Evolutionary conservation across 2,329 filamentous ascomycete species (phyloP), one percentile per base, ranked within the genome.

Genomic region (Pseudogymnoascus sp.): DNA sequence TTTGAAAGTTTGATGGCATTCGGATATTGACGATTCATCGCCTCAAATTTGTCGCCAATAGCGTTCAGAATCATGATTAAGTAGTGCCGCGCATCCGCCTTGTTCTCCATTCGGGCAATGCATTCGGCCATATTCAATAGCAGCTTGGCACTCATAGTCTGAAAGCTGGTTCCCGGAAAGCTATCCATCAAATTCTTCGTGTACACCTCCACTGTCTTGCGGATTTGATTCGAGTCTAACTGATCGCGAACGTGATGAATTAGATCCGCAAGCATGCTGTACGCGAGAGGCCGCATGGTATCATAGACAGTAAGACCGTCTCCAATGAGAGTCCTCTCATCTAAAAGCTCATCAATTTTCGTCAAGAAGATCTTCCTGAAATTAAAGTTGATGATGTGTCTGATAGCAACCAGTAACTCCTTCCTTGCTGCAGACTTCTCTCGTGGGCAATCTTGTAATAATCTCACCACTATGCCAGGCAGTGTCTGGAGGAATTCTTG

Each of bases 371-470:
- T 96, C 72, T 92, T 93, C 63, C 94, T 82, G 70, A 97, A 97
- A 73, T 97, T 97, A 77, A 97, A 97, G 76, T 97, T 99, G 75
- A 99, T 97, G 69, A 99, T 97, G 72, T 99, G 95, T 21, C 95
- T 85, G 64, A 99, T 97, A 0, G 94, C 95, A 61, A 99, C 94
- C 47, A 99, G 79, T 18, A 99, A 80, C 75, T 99, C 94, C 74
- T 99, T 99, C 16, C 95, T 84, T 1, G 93, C 91, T 2, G 89
- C 89, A 0, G 93, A 97, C 72, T 96, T 96, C 76, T 97, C 94
- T 60, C 93, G 82, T 0, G 94, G 94, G 65, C 94, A 97, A 72
- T 99, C 94, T 71, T 96, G 91, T 53, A 99, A 79, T 53, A 99
- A 78, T 5, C 94, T 85, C 5, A 99, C 91, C 2, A 97, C 91